Conservation (phyloP, 352 stramenopile genomes). For the Pythium insidiosum region DNA sequence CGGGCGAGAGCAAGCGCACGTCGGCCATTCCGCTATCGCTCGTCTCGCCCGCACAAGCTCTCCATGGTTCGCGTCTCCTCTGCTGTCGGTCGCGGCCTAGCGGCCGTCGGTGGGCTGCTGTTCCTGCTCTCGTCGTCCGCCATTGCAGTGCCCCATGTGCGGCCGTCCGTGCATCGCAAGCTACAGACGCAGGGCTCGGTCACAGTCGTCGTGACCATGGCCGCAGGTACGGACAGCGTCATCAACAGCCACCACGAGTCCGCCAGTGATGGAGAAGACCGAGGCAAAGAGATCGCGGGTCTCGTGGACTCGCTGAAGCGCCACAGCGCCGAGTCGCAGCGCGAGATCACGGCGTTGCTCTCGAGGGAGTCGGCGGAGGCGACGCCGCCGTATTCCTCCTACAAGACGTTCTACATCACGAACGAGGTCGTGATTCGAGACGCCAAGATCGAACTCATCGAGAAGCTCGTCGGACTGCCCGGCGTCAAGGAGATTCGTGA, state of each 20-base stretch:
- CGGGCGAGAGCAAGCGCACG: too few species aligned
- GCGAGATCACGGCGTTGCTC: background rate
- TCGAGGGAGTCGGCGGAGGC: background rate
- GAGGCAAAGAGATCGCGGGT: background rate
- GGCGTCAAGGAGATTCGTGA: conserved; percentile 4
- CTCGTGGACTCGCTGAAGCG: background rate
- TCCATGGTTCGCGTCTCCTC: too few species aligned
- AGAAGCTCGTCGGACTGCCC: background rate
- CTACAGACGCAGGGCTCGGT: conserved; percentile 11
- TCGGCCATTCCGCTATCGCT: too few species aligned
- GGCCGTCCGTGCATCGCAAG: conserved; percentile 9
- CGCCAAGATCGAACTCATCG: conserved; percentile 4
- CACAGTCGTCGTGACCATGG: conserved; percentile 18
- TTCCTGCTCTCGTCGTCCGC: too few species aligned
- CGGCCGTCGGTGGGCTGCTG: too few species aligned
- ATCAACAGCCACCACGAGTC: conserved; percentile 3
- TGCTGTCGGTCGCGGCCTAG: too few species aligned
- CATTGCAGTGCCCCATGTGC: too few species aligned
- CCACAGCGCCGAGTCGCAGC: background rate
- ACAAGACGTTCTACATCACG: conserved; percentile 10
- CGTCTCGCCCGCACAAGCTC: too few species aligned
- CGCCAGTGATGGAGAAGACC: background rate
- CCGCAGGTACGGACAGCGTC: background rate
- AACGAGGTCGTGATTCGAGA: conserved; percentile 14
- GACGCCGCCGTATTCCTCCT: conserved; percentile 4